Base-by-base conservation (phyloP, 176 grass and related monocot species). In the Aegilops tauschii region DNA sequence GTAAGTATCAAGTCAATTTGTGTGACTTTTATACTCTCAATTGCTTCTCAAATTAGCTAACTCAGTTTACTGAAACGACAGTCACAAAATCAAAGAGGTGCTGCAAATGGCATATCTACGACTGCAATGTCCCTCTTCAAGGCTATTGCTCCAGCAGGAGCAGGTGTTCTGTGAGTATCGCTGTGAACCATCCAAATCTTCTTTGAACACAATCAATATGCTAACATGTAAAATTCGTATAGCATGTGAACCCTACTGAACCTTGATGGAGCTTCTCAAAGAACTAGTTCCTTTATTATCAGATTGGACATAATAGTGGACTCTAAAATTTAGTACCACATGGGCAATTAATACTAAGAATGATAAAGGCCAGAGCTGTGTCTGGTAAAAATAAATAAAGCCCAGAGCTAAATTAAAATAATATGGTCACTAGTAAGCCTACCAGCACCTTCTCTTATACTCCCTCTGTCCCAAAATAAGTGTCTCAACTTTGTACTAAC, bases 1-100 rank as follows among this genome's bases (percentile, higher is more conserved):
- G 96, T 84, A 90, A 95, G 78, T 86, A 82, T 31, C 27, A 31
- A 76, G 44, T 32, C 8, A 28, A 28, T 17, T 45, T 63, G 12
- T 9, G 30, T 9, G 16, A 31, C 58, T 34, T n/a, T 69, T 56
- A 7, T 42, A 76, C 18, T 7, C 44, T 18, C 6, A 27, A 8
- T 47, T 50, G 0, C 13, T 50, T 30, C 1, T 18, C 5, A 52
- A 52, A 0, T 52, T 6, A 31, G 14, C 45, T 52, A 76, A 76
- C 30, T 54, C 8, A 2, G 8, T 76, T 54, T 76, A 4, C 44
- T 76, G 7, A 76, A 76, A 31, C 45, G 5, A 54, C 73, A 76
- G 73, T 76, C 73, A 35, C 50, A 59, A 59, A 58, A 7, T 35
- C 50, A 78, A 79, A 79, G 77, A 79, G 77, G 77, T 28, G 58